Evolutionary conservation across 2,329 filamentous ascomycete species (phyloP).

Genomic region (Microdochium trichocladiopsis): DNA sequence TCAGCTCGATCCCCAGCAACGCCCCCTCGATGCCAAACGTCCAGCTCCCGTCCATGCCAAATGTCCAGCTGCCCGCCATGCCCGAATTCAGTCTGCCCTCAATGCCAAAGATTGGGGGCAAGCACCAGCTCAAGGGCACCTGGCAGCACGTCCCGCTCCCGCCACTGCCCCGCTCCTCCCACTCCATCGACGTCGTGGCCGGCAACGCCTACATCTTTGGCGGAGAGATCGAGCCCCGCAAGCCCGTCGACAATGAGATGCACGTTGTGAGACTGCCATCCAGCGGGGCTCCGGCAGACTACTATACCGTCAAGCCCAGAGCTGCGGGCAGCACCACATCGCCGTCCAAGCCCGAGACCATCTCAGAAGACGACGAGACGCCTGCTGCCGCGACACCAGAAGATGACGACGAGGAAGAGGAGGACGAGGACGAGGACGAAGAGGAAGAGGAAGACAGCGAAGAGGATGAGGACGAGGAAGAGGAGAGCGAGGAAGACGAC

Average conservation of each 20-base stretch:
- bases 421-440: conserved; percentile 7
- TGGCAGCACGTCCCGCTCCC: conserved; percentile 53
- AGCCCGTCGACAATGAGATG: conserved; percentile 67
- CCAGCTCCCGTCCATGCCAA: conserved; percentile 13
- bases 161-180: conserved; percentile 64
- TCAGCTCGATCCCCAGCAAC: conserved; percentile 41
- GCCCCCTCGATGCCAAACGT: conserved; percentile 26
- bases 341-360: not conserved
- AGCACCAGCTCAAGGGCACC: conserved; percentile 38
- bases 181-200: conserved; percentile 56
- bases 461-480: conserved; percentile 3
- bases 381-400: conserved; percentile 1
- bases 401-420: conserved; percentile 8
- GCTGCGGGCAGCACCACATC: conserved; percentile 17
- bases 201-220: conserved; percentile 64
- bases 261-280: conserved; percentile 57
- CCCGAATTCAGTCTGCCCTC: conserved; percentile 8
- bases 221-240: conserved; percentile 59
- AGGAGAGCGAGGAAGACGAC: not conserved
- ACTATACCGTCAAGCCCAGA: conserved; percentile 46
- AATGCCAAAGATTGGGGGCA: conserved; percentile 7
- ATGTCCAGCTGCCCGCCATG: conserved; percentile 13
- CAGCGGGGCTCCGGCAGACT: conserved; percentile 51
- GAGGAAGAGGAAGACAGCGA: conserved; percentile 5
- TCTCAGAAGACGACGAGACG: conserved; percentile 8